Evolutionary conservation across 768 basidiomycete genomes (phyloP).

Genomic region (Suillus weaverae): DNA sequence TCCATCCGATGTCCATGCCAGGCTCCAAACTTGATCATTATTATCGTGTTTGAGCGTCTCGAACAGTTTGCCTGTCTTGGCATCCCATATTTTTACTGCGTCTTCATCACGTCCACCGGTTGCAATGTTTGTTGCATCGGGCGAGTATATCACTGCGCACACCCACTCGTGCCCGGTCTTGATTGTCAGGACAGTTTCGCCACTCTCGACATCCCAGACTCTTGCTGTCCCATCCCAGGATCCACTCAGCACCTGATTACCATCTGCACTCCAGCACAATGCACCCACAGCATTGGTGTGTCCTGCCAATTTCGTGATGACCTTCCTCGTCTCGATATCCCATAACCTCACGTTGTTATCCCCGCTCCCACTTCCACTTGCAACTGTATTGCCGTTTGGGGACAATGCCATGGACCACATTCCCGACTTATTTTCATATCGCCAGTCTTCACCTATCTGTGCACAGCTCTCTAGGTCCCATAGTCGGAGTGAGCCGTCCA

Average conservation of each 20-base stretch:
- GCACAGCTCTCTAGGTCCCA: not conserved
- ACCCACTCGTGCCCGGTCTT: not conserved
- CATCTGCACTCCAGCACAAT: not conserved
- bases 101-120: rapidly evolving
- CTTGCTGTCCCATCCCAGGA: not conserved
- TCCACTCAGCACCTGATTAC: not conserved
- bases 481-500: not conserved
- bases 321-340: too few species aligned
- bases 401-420: not conserved
- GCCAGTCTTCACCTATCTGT: too few species aligned
- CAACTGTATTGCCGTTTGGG: not conserved
- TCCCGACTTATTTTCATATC: not conserved
- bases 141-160: not conserved
- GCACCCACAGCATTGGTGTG: not conserved
- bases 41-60: not conserved
- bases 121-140: not conserved
- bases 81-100: not conserved
- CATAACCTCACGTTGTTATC: too few species aligned
- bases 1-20: not conserved
- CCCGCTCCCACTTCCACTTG: not conserved
- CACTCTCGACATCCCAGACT: not conserved
- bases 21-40: not conserved
- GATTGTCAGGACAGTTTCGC: not conserved
- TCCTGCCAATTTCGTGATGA: too few species aligned
- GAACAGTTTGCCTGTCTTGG: not conserved